Base-by-base conservation (phyloP, 2,329 filamentous ascomycete genomes). In the Epichloe amarillans region DNA sequence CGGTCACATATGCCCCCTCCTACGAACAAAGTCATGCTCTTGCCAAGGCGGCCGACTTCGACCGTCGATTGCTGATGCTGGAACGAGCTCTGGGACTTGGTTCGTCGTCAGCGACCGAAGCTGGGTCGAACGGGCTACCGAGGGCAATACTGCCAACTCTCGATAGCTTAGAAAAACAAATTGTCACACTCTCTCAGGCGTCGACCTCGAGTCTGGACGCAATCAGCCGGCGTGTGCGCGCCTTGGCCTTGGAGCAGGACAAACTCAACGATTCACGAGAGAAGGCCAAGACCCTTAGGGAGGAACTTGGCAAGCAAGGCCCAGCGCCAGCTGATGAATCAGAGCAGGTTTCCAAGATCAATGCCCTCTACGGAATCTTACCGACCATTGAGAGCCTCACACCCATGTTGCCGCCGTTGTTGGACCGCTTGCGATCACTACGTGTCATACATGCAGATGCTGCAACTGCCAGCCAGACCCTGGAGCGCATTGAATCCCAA, bases 361-460 rank as follows among this genome's bases (percentile, higher is more conserved):
- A 95, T 57, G 87, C 90, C 1, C 77, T 98, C 5, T 96, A 96
- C 66, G 85, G 86, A 1, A 87, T 88, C 3, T 72, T 98, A 15
- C 84, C 89, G 1, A 93, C 88, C 0, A 93, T 98, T 52, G 89
- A 95, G 66, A 86, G 77, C 51, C 74, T 98, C 7, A 78, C 88
- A 5, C 93, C 93, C 1, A 75, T 95, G 17, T 75, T 98, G 4
- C 91, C 93, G 1, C 80, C 88, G 5, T 74, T 97, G 10, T 74
- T 98, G 11, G 89, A 96, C 60, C 80, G 93, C 26, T 71, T 98
- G 47, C 79, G 90, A 52, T 94, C 88, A 8, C 72, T 98, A 51
- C 79, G 87, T 52, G 81, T 83, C 14, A 84, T 97, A 47, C 93
- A 98, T 62, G 82, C 87, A 0, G 88, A 90, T 59, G 93, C 93